Conservation (phyloP, 1,284 basidiomycete genomes). For the Cutaneotrichosporon cutaneum region DNA sequence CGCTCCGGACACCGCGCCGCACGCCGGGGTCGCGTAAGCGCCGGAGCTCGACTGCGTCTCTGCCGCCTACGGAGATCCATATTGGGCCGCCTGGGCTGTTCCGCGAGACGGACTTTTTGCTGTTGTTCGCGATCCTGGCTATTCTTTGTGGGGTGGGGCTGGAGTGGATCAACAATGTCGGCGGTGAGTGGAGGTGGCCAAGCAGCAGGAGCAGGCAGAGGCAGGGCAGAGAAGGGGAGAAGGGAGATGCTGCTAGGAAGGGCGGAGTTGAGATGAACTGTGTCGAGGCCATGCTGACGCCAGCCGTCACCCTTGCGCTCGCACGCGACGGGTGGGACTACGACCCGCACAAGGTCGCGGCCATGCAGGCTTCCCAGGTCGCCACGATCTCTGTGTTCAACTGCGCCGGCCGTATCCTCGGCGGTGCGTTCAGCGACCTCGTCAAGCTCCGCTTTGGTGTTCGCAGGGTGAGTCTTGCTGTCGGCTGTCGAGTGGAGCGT, state of each 20-base stretch:
- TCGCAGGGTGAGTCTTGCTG: conserved; percentile 57
- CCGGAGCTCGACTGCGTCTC: conserved; percentile 28
- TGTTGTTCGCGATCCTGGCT: conserved; percentile 68
- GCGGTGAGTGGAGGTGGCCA: conserved; percentile 48
- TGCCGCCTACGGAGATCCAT: conserved; percentile 31
- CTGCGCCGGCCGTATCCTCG: conserved; percentile 73
- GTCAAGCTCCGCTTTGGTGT: conserved; percentile 61
- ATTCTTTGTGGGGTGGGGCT: conserved; percentile 80
- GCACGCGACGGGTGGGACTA: conserved; percentile 66
- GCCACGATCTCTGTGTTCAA: conserved; percentile 81
- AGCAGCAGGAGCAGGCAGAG: too few species aligned
- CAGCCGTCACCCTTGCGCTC: conserved; percentile 76
- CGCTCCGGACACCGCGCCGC: background rate
- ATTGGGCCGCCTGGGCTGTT: conserved; percentile 35
- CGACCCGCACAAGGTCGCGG: conserved; percentile 65
- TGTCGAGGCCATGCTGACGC: background rate
- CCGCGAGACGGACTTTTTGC: conserved; percentile 65
- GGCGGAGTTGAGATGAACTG: background rate
- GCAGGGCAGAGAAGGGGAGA: background rate
- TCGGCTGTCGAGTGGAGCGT: too few species aligned
- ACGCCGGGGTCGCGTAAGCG: background rate
- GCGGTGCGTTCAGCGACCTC: conserved; percentile 73
- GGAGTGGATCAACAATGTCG: conserved; percentile 95
- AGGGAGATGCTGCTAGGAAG: background rate
- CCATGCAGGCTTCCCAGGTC: conserved; percentile 81